Conservation (phyloP, 257 asterid genomes). For the Pogostemon cablin region DNA sequence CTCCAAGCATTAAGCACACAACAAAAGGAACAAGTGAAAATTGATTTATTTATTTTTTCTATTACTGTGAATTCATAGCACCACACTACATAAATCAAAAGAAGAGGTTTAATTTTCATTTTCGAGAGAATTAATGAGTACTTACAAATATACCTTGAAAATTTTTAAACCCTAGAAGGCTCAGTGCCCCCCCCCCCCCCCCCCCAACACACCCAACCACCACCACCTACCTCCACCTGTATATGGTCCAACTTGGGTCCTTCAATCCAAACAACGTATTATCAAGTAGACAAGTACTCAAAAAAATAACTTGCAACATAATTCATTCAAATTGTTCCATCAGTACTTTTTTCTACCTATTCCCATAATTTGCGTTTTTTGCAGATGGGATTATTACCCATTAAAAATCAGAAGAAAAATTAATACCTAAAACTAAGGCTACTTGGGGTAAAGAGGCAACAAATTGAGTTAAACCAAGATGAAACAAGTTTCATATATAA, state of each 20-base stretch:
- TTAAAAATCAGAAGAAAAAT: conserved; percentile 14
- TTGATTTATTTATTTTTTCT: too few relatives aligned
- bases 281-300: conserved; percentile 14
- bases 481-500: not conserved
- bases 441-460: conserved; percentile 10
- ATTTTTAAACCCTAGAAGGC: too few relatives aligned
- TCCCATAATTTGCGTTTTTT: not conserved
- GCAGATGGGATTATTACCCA: conserved; percentile 12
- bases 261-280: not conserved
- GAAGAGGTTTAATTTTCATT: too few relatives aligned
- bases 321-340: conserved; percentile 8
- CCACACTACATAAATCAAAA: too few relatives aligned
- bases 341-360: not conserved
- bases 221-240: too few relatives aligned
- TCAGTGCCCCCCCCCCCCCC: too few relatives aligned
- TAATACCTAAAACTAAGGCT: not conserved
- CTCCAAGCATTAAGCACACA: too few relatives aligned
- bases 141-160: too few relatives aligned
- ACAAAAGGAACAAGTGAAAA: too few relatives aligned
- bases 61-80: too few relatives aligned
- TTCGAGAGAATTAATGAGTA: too few relatives aligned
- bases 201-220: too few relatives aligned
- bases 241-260: not conserved
- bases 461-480: conserved; percentile 2
- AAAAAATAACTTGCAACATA: conserved; percentile 1